Base-by-base conservation (phyloP, 768 basidiomycete species). In the Dictyophora rubrovolvata region DNA sequence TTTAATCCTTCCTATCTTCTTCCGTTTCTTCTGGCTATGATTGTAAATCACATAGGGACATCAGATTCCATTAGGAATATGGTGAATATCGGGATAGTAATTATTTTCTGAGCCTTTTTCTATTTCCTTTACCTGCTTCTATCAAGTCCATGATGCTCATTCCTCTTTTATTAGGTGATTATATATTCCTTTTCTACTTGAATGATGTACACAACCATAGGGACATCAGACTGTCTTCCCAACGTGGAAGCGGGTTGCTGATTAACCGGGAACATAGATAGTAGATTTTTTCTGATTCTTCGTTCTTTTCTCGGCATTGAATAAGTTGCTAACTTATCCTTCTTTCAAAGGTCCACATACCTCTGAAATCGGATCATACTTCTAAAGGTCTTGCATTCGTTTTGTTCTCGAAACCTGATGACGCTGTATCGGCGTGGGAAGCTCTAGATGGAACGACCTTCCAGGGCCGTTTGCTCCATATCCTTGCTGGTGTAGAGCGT, bases 401-500 rank as follows among this genome's bases (percentile, higher is more conserved):
- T 34, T 74, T 76, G 1, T 88, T 78, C 60, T 68, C 63, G 8
- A 68, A 73, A 1, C 67, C 81, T 0, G 60, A 72, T 2, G 69
- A 74, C 16, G 86, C 87, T 0, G 65, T 93, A 0, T 72, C 77
- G 0, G 96, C 95, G 0, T 92, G 85, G 64, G 79, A 85, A 58
- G 77, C 76, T 0, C 77, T 97, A 35, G 94, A 98, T 68, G 84
- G 83, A 59, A 85, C 78, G 37, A 84, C 90, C 0, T 93, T 96
- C 70, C 93, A 94, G 72, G 96, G 96, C 2, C 84, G 96, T 28
- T 70, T 98, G 0, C 69, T 99, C 1, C 96, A 98, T 67, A 84
- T 98, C 55, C 76, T 99, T 0, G 88, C 89, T 0, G 93, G 91
- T 0, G 82, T 90, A 1, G 84, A 90, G 18, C 58, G 61, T 65